Conservation (phyloP, 2,329 filamentous ascomycete genomes). For the Cladosporium sp. region DNA sequence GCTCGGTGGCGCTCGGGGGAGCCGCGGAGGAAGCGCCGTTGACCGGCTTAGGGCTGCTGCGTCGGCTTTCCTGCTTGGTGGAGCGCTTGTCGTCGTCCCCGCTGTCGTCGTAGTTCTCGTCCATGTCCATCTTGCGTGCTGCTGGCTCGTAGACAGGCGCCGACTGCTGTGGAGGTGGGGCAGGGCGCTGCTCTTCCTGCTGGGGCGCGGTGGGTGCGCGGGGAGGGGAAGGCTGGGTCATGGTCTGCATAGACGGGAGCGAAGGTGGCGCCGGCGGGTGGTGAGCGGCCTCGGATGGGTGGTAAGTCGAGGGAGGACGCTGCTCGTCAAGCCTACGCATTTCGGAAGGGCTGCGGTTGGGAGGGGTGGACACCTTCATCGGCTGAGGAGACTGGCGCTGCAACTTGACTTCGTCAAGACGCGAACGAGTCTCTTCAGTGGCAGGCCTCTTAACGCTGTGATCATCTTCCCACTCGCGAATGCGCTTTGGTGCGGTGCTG, state of each 20-base stretch:
- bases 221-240: slow-evolving; percentile 46
- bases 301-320: slow-evolving; percentile 66
- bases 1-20: not conserved
- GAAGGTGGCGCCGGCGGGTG: slow-evolving; percentile 53
- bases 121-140: slow-evolving; percentile 91
- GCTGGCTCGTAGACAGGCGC: slow-evolving; percentile 67
- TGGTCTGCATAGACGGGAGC: slow-evolving; percentile 46
- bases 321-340: slow-evolving; percentile 58
- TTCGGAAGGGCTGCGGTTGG: slow-evolving; percentile 75
- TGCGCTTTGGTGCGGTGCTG: slow-evolving; percentile 74
- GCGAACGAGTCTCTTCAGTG: slow-evolving; percentile 81
- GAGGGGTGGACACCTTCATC: slow-evolving; percentile 54
- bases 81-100: slow-evolving; percentile 71
- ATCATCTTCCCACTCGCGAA: slow-evolving; percentile 91
- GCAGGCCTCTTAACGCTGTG: slow-evolving; percentile 70
- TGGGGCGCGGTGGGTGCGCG: slow-evolving; percentile 50
- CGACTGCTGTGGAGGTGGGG: slow-evolving; percentile 28
- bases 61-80: slow-evolving; percentile 42
- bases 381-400: slow-evolving; percentile 54
- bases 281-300: slow-evolving; percentile 89
- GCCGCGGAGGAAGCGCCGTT: slow-evolving; percentile 19
- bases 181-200: slow-evolving; percentile 37
- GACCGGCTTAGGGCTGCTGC: slow-evolving; percentile 37
- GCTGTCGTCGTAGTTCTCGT: slow-evolving; percentile 96
- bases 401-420: slow-evolving; percentile 77